Percentiles rank a stretch among this genome's conserved stretches.
Conservation (phyloP, 2,329 filamentous ascomycete species). For the Pseudogymnoascus pannorum region DNA sequence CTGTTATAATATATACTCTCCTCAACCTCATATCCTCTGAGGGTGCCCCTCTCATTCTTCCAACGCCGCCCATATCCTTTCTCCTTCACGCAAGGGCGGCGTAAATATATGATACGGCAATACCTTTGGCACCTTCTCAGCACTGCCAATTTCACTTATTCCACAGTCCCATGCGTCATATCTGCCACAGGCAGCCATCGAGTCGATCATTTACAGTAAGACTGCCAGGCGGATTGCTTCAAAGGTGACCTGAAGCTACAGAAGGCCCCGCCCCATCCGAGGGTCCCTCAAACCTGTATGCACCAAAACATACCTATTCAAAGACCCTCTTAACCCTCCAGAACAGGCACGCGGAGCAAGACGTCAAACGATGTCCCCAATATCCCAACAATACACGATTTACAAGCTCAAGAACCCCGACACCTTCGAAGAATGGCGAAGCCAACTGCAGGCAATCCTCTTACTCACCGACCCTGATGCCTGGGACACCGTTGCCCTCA, state of each 20-base stretch:
- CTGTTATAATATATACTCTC: not conserved
- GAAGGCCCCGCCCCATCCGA: not conserved
- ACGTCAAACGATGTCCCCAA: not conserved
- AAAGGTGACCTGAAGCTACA: not conserved
- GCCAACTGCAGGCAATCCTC: conserved; percentile 1
- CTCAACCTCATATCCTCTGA: not conserved
- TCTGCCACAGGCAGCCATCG: not conserved
- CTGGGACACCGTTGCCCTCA: not conserved
- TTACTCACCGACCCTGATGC: not conserved
- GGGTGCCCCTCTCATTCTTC: not conserved
- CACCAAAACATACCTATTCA: not conserved
- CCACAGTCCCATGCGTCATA: not conserved
- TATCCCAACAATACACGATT: not conserved
- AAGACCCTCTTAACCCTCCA: not conserved
- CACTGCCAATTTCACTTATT: not conserved
- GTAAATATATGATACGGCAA: not conserved
- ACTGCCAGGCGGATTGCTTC: not conserved
- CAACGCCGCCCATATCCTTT: not conserved
- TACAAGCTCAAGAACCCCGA: conserved; percentile 6
- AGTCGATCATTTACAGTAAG: not conserved
- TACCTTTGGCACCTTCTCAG: not conserved
- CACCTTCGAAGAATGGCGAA: not conserved
- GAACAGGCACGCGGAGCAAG: not conserved
- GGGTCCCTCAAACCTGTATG: not conserved
- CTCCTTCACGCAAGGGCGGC: not conserved